These are phyloP conservation scores for Serendipita sp. DNA, from an alignment of 768 basidiomycete species.

Conservation along the genomic window DNA sequence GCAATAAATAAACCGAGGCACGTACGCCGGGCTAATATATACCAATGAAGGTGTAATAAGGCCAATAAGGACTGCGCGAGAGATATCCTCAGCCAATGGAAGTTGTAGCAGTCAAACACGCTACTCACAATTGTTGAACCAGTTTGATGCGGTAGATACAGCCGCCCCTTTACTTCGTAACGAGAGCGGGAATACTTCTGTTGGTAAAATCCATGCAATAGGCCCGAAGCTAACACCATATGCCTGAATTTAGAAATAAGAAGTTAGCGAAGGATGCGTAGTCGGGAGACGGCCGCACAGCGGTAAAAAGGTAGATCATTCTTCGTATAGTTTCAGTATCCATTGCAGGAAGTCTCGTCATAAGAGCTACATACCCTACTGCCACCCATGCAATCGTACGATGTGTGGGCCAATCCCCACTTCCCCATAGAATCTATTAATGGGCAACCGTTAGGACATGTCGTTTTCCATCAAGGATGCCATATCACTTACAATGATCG, in stretches of 20 bases:
- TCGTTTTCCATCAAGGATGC: background rate
- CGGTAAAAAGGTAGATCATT: constrained; percentile 58
- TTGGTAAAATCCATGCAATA: constrained; percentile 69
- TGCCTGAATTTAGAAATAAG: constrained; percentile 13
- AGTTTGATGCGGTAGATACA: constrained; percentile 71
- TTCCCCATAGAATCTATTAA: background rate
- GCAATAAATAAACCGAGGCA: background rate
- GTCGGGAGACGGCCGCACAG: constrained; percentile 15
- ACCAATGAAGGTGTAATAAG: constrained; percentile 54
- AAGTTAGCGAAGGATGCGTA: too few relatives aligned
- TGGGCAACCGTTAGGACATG: background rate
- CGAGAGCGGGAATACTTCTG: constrained; percentile 67
- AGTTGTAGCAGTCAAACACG: too few relatives aligned
- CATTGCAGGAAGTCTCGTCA: background rate
- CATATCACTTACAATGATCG: constrained; percentile 34
- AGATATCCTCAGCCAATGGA: too few relatives aligned
- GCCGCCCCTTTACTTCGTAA: constrained; percentile 71
- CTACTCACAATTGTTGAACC: constrained; percentile 60
- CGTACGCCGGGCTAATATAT: constrained; percentile 41
- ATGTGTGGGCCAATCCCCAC: constrained; percentile 43
- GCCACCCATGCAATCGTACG: constrained; percentile 46
- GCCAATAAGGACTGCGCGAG: constrained; percentile 49
- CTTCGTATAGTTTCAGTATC: constrained; percentile 19
- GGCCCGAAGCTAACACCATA: constrained; percentile 70
- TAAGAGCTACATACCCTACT: constrained; percentile 33